Evolutionary conservation across 371 early-diverging fungal genomes (phyloP).

Genomic region (Sporodiniella umbellata): DNA sequence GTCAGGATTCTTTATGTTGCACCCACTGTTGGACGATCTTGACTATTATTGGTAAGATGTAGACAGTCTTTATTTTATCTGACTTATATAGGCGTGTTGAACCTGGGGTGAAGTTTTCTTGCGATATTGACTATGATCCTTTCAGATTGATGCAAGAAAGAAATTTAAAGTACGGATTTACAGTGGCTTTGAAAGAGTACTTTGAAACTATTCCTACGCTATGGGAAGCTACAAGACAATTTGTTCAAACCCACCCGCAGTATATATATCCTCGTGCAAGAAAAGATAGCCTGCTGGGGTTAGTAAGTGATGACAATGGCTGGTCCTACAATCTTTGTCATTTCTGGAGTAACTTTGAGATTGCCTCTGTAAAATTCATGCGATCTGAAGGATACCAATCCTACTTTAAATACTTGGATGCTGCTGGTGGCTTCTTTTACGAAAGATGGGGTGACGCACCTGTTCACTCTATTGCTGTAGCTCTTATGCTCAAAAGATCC

Average conservation of each 20-base stretch:
- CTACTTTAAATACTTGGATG: slow-evolving; percentile 80
- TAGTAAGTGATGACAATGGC: slow-evolving; percentile 38
- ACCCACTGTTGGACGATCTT: slow-evolving; percentile 72
- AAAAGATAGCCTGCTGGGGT: slow-evolving; percentile 32
- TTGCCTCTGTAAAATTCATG: slow-evolving; percentile 54
- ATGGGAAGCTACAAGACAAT: slow-evolving; percentile 68
- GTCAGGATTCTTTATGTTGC: slow-evolving; percentile 88
- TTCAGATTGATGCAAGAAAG: slow-evolving; percentile 80
- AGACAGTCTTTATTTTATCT: no score
- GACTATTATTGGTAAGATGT: slow-evolving; percentile 93
- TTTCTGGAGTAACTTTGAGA: slow-evolving; percentile 68
- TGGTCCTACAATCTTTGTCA: slow-evolving; percentile 63
- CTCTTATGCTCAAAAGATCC: slow-evolving; percentile 67
- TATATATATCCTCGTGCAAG: slow-evolving; percentile 42
- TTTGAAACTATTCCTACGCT: slow-evolving; percentile 81
- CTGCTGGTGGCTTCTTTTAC: slow-evolving; percentile 86
- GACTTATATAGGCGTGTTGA: slow-evolving; percentile 94
- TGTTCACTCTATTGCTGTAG: slow-evolving; percentile 87
- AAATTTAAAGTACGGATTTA: slow-evolving; percentile 82
- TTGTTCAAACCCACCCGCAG: slow-evolving; percentile 47
- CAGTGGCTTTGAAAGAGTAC: slow-evolving; percentile 78
- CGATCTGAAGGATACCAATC: slow-evolving; percentile 68
- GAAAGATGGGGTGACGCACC: slow-evolving; percentile 98
- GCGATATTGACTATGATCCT: slow-evolving; percentile 88
- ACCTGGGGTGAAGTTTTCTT: slow-evolving; percentile 84